Evolutionary conservation across 164 flowering plant genomes (phyloP), one percentile per base, ranked within the genome.

Genomic region (Kalanchoe fedtschenkoi): DNA sequence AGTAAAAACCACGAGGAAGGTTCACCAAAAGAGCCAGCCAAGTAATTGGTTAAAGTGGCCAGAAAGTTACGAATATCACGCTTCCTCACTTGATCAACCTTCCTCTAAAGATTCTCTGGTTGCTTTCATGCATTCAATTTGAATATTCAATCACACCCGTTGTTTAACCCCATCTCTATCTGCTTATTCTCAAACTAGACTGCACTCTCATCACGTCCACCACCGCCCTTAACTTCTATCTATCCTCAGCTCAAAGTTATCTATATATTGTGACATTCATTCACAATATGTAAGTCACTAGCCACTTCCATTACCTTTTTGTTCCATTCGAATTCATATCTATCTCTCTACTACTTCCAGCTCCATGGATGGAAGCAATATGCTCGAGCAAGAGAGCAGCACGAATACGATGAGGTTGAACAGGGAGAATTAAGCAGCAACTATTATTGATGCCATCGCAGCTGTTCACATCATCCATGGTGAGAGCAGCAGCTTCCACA

Each of bases 71-170:
- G 34, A 37, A 30, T 21, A 53, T 61, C 69, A 67, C 75, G 32
- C 72, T 65, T 75, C 61, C 72, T 29, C n/a, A n/a, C 19, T 66
- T 62, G n/a, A n/a, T 37, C 39, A 37, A 39, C 57, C 58, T 53
- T 42, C 63, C 64, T 69, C 64, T 11, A 35, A 62, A 46, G 70
- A 74, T 74, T 74, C 78, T 61, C 72, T 28, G 28, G 71, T 69
- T 32, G 51, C 69, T 72, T 58, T 75, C 73, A 64, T 62, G 59
- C 58, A 46, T 46, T 43, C 63, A 62, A 62, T 66, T 65, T 66
- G 38, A 30, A 46, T 61, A 30, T n/a, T 26, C 54, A 26, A 55
- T 14, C 32, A 42, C 38, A 38, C 55, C 56, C 32, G 17, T 29
- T 21, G 10, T 14, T n/a, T 3, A 14, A 22, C 22, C 43, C 41